These are phyloP conservation scores for Dioscorea alata DNA, from an alignment of 106 monocot genomes.

Conservation along the genomic window DNA sequence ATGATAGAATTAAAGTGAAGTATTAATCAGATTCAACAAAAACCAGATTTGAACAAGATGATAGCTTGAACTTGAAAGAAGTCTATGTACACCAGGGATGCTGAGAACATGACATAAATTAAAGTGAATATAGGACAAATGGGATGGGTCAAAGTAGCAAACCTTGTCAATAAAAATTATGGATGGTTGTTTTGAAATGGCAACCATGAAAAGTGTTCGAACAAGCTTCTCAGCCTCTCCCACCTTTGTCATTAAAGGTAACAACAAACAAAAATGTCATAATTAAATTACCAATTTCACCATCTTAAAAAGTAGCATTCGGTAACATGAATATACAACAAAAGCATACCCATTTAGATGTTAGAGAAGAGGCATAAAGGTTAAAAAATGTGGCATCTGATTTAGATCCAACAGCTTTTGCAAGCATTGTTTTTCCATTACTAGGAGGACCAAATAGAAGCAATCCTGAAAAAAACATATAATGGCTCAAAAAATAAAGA, in stretches of 20 bases:
- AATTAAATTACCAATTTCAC: neutral
- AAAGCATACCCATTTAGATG: conserved; percentile 94
- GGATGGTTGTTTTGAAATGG: conserved; percentile 81
- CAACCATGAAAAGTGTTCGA: conserved; percentile 89
- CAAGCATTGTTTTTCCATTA: conserved; percentile 99
- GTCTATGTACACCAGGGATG: too few relatives aligned
- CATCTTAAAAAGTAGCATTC: too few relatives aligned
- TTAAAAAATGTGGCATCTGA: conserved; percentile 98
- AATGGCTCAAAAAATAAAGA: conserved; percentile 1
- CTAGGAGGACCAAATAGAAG: conserved; percentile 99
- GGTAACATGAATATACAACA: neutral
- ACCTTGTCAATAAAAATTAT: conserved; percentile 99
- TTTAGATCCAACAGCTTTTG: conserved; percentile 98
- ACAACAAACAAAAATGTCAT: conserved; percentile 1
- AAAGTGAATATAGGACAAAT: too few relatives aligned
- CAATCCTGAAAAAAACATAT: conserved; percentile 47
- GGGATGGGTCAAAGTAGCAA: neutral
- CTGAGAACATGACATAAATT: too few relatives aligned
- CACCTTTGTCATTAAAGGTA: conserved; percentile 47
- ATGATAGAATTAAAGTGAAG: too few relatives aligned
- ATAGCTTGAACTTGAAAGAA: too few relatives aligned
- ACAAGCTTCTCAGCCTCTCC: conserved; percentile 99
- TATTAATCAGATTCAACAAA: too few relatives aligned
- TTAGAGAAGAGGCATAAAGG: conserved; percentile 92
- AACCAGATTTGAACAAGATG: too few relatives aligned